Conservation (phyloP, 768 basidiomycete species). For the Mrakia hoshinonis region DNA sequence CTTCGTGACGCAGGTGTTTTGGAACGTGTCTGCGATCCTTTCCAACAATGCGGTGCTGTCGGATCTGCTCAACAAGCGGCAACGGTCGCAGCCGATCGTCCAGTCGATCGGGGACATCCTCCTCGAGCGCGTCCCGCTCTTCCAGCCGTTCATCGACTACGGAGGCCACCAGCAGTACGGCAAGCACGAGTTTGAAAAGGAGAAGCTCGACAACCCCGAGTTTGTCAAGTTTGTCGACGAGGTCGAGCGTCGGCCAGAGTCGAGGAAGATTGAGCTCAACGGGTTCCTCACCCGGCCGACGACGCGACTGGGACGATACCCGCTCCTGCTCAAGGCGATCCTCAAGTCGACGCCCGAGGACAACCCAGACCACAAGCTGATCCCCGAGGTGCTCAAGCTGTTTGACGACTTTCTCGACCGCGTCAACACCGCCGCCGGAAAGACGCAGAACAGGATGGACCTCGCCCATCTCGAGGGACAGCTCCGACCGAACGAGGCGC, state of each 20-base stretch:
- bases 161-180: constrained; percentile 95
- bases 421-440: constrained; percentile 89
- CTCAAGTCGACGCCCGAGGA: constrained; percentile 86
- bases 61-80: constrained; percentile 86
- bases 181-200: constrained; percentile 98
- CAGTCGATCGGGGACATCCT: constrained; percentile 86
- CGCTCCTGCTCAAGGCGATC: constrained; percentile 81
- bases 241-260: constrained; percentile 86
- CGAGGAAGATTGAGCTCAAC: constrained; percentile 91
- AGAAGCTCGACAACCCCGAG: constrained; percentile 82
- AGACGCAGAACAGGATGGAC: constrained; percentile 93
- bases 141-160: constrained; percentile 87
- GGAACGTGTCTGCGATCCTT: constrained; percentile 93
- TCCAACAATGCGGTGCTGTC: constrained; percentile 82
- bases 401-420: constrained; percentile 73
- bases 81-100: constrained; percentile 89
- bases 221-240: constrained; percentile 93
- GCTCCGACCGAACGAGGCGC: constrained; percentile 73
- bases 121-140: constrained; percentile 73
- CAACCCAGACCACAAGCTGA: constrained; percentile 66
- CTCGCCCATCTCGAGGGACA: constrained; percentile 87
- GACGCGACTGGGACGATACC: constrained; percentile 92
- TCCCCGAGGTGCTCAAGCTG: constrained; percentile 67
- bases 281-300: constrained; percentile 98
- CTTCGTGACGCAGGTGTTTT: constrained; percentile 90